A percentile compares a stretch with the other conserved stretches of the same genome.
Evolutionary conservation across 2,329 filamentous ascomycete species (phyloP).

Genomic region (Exophiala dermatitidis): DNA sequence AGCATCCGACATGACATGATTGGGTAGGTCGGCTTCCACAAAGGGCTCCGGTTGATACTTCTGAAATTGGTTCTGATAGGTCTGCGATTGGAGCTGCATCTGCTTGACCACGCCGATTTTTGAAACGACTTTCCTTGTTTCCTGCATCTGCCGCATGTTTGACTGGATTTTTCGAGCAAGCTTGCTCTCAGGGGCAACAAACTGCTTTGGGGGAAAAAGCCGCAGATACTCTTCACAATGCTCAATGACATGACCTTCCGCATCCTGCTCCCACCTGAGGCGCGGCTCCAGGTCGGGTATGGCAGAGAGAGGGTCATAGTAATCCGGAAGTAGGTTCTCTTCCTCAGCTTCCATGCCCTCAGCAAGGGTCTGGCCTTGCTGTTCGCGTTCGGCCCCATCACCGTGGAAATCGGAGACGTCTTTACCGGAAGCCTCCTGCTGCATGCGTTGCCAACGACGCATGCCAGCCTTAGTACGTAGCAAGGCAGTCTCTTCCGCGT

Average conservation of each 20-base stretch:
- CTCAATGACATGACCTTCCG: constrained; percentile 81
- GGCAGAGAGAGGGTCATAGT: constrained; percentile 80
- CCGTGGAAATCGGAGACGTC: constrained; percentile 37
- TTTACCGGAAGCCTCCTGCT: constrained; percentile 57
- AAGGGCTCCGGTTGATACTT: constrained; percentile 92
- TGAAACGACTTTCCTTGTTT: constrained; percentile 88
- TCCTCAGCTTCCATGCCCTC: constrained; percentile 91
- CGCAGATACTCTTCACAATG: constrained; percentile 77
- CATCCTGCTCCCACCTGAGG: constrained; percentile 81
- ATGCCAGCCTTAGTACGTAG: constrained; percentile 80
- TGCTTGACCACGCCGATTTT: constrained; percentile 98
- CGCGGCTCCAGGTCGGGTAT: constrained; percentile 76
- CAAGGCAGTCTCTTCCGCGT: constrained; percentile 78
- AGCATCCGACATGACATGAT: constrained; percentile 83
- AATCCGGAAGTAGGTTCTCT: constrained; percentile 80
- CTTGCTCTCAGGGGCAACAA: constrained; percentile 65
- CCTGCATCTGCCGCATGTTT: constrained; percentile 92
- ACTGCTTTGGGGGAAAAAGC: constrained; percentile 66
- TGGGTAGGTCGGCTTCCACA: constrained; percentile 73
- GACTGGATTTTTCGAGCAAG: constrained; percentile 74
- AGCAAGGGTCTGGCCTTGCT: constrained; percentile 65
- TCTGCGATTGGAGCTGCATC: constrained; percentile 97
- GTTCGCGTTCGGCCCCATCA: constrained; percentile 33
- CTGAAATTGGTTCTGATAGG: constrained; percentile 96
- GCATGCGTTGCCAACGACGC: constrained; percentile 75